Evolutionary conservation across 306 rosid genomes (phyloP), one percentile per base, ranked within the genome.

Genomic region (Gastrolobium bilobum): DNA sequence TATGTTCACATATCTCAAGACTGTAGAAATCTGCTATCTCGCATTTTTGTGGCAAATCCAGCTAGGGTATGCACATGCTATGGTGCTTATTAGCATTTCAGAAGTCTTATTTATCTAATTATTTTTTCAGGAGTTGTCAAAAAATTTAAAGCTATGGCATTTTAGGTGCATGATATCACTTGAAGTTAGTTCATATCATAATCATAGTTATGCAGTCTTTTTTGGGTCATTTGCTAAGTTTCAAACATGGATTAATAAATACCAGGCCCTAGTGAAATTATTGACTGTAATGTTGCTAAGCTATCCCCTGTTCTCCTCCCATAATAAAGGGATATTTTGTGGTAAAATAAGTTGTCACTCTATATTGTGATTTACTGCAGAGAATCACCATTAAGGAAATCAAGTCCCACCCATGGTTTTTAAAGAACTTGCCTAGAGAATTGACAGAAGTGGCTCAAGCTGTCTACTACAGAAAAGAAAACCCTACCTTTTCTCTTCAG

Each of bases 1-100:
- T 88, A 91, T 77, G 94, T 93, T 80, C 98, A 91, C 88, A 86
- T 93, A 77, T 81, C 97, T 84, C 92, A 88, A 83, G 98, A 93
- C 9, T 93, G 97, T 69, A 89, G 80, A 71, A 93, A 91, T 66
- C 88, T 93, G 58, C 86, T 93, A 31, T 85, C 98, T 71, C 97
- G 90, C 83, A 85, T 93, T 68, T 93, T 91, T 76, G 94, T 93
- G 59, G 91, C 93, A 40, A 89, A 77, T 86, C 88, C 98, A 44
- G 52, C 60, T 4, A 88, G 84, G 89, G 98, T 93, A 85, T 40
- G 91, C 76, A 53, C 38, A 76, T 39, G 38, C 42, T 37, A 40
- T 60, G 57, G 60, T 57, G 7, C 40, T 75, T 35, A 63, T 52
- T 79, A 57, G 44, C 48, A 33, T 44, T 37, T 34, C 35, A 26